Base-by-base conservation (phyloP, 495 filamentous ascomycete genomes). In the Aspergillus indologenus region DNA sequence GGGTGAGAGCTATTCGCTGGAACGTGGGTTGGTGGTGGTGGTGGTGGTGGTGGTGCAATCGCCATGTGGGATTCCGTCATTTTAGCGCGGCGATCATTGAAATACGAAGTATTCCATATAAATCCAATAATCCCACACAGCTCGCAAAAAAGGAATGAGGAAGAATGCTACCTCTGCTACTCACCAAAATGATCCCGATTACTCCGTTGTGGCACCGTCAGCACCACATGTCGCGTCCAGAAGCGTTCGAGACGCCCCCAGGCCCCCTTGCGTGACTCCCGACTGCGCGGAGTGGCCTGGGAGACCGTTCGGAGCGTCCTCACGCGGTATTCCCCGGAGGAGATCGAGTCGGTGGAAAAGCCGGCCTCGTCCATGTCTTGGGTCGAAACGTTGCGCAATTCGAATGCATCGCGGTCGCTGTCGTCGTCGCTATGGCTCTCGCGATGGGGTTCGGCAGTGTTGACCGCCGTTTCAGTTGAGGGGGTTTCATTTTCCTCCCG, bases 101-200 rank as follows among this genome's bases (percentile, higher is more conserved):
- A 50, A 23, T 12, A 19, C 20, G 23, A 9, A 29, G 26, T 9
- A 29, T 9, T 4, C 45, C 20, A 19, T 9, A 15, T 5, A n/a
- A 14, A 48, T 3, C 7, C 45, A 48, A 5, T 23, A 22, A 12
- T 20, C n/a, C n/a, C n/a, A n/a, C n/a, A n/a, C n/a, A n/a, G n/a
- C n/a, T 29, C 26, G 9, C 9, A 23, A 21, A 52, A 12, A 51
- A 46, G 24, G 45, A 5, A 47, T 12, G 24, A 20, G 22, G 14
- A 53, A 40, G 26, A 14, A 50, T 50, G 45, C 5, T 46, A 29
- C 15, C 15, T 11, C 53, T 19, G 11, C 6, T 22, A 63, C 71
- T 50, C 48, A 79, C 77, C 77, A 58, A 75, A 72, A 61, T 79
- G 68, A 66, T 79, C 77, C 1, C 77, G 70, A 61, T 79, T 79